These are phyloP conservation scores for Nematocida sp. DNA, from an alignment of 371 early-diverging fungal species.

Conservation along the genomic window DNA sequence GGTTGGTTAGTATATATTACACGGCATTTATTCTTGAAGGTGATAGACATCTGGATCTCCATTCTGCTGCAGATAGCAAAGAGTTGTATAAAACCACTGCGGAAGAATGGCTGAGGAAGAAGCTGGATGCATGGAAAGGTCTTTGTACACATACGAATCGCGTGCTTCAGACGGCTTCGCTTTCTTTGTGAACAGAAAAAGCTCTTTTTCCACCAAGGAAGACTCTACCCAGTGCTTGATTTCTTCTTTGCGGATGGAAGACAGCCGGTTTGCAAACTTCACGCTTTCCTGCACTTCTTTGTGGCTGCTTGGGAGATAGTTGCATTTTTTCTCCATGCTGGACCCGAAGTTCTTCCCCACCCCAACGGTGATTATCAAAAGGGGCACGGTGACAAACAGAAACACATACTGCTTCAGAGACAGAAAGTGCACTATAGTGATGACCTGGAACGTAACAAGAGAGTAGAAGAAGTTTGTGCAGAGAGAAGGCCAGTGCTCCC, in stretches of 20 bases:
- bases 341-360: slow-evolving; percentile 33
- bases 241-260: background rate
- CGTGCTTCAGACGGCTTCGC: background rate
- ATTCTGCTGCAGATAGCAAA: slow-evolving; percentile 12
- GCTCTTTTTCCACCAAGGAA: slow-evolving; percentile 15
- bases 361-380: slow-evolving; percentile 54
- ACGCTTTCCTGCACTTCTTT: slow-evolving; percentile 21
- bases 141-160: slow-evolving; percentile 41
- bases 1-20: no score
- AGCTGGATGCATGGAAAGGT: slow-evolving; percentile 41
- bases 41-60: slow-evolving; percentile 15
- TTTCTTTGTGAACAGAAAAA: background rate
- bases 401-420: slow-evolving; percentile 24
- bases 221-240: slow-evolving; percentile 47
- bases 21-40: no score
- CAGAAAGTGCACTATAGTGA: slow-evolving; percentile 53
- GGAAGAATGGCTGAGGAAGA: slow-evolving; percentile 22
- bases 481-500: slow-evolving; percentile 58
- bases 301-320: slow-evolving; percentile 41
- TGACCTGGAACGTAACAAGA: slow-evolving; percentile 59
- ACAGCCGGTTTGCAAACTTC: slow-evolving; percentile 5
- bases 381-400: slow-evolving; percentile 43
- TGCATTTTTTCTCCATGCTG: slow-evolving; percentile 56
- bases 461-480: slow-evolving; percentile 56
- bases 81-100: slow-evolving; percentile 36